Evolutionary conservation across 1,284 basidiomycete genomes (phyloP), one percentile per base, ranked within the genome.

Genomic region (Xerocomus amazonicus): DNA sequence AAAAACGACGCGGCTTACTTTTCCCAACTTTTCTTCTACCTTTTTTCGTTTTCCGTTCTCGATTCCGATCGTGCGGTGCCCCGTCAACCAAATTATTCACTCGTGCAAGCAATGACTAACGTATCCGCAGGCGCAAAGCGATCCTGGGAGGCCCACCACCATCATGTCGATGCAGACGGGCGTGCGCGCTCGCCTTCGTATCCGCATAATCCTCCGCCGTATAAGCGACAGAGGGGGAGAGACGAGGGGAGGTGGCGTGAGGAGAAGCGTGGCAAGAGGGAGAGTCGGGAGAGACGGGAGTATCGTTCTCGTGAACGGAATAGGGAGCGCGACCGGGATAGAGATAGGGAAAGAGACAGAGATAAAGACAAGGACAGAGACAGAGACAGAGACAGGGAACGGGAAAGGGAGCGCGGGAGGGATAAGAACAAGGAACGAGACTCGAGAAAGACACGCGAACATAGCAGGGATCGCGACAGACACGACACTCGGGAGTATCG

Each of bases 91-190:
- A 77, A 76, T 80, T 70, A 67, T 66, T 62, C 55, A 56, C 63
- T 52, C 41, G 63, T 70, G 66, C 70, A 74, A 73, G 58, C 40
- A 44, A 87, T 87, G 84, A 83, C 86, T 89, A 86, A 88, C 77
- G 73, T 83, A 67, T 74, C 81, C 75, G 79, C 88, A 90, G 88
- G 87, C 77, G 74, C 76, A 69, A 89, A 90, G 83, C 83, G 84
- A 70, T 73, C 81, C 57, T 80, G 80, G 79, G 83, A 88, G 63
- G 29, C 3, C 29, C 81, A 77, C 59, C 71, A 75, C 61, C 70
- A 75, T 61, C 69, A 73, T 59, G 62, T 60, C 49, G 73, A 74
- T 23, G 19, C 19, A 48, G 64, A 65, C 45, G 66, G 55, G 26
- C 72, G 74, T 55, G 17, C 41, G 3, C 59, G 55, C 23, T 55